phyloP scores from a whole-genome alignment of 768 basidiomycete genomes.

The Suillus subluteus region DNA sequence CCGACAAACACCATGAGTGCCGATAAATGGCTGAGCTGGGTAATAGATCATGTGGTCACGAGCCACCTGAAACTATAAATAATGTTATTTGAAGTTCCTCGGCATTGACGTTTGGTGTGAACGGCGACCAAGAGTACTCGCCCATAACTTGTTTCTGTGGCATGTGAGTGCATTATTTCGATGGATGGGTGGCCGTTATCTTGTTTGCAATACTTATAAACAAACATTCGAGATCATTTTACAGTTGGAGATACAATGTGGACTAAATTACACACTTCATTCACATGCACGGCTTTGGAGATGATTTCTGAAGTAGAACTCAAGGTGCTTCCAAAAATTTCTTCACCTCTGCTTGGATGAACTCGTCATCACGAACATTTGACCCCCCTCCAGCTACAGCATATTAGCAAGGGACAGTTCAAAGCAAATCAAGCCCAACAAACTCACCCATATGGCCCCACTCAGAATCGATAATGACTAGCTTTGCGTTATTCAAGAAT shows the following conservation, averaged over 20 bases:
- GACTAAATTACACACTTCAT: not conserved
- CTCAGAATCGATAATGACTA: conserved; percentile 55
- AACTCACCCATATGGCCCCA: conserved; percentile 61
- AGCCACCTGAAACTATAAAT: not conserved
- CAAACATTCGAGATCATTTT: not conserved
- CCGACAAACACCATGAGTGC: not conserved
- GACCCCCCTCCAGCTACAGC: conserved; percentile 47
- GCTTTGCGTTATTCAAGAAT: conserved; percentile 42
- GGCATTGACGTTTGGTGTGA: conserved; percentile 3
- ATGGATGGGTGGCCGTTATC: not conserved
- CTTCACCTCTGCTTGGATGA: conserved; percentile 46
- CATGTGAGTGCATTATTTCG: not conserved
- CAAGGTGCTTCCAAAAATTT: conserved; percentile 46
- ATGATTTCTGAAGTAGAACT: not conserved
- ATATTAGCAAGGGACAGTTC: not conserved
- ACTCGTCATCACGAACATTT: conserved; percentile 43
- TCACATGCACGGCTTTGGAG: not conserved
- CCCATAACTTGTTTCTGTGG: not conserved
- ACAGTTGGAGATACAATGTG: not conserved
- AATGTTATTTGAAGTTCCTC: not conserved
- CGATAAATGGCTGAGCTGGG: not conserved
- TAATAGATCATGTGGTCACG: not conserved
- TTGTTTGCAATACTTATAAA: not conserved
- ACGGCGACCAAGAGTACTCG: not conserved
- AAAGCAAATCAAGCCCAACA: not conserved